Evolutionary conservation across 2,329 filamentous ascomycete genomes (phyloP).

Genomic region (Pyricularia grisea): DNA sequence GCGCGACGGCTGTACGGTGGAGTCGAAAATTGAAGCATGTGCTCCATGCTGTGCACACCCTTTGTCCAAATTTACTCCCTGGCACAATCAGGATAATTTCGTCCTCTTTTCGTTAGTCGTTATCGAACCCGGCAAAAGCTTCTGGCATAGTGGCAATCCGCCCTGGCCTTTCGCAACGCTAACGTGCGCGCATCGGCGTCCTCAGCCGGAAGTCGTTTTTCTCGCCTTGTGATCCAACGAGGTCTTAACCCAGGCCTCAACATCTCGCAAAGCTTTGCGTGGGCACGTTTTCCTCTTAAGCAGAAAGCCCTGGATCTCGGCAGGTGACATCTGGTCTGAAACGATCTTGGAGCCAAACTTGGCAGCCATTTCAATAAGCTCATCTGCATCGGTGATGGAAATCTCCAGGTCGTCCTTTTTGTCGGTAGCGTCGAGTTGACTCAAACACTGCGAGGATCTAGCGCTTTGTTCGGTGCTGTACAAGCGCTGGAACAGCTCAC

Average conservation of each 20-base stretch:
- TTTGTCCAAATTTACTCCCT: background rate
- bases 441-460: background rate
- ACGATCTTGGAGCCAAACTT: constrained; percentile 46
- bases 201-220: constrained; percentile 17
- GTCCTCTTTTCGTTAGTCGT: background rate
- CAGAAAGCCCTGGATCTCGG: constrained; percentile 57
- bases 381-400: constrained; percentile 22
- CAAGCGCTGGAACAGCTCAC: constrained; percentile 52
- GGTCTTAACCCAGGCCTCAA: constrained; percentile 42
- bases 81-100: background rate
- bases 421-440: background rate
- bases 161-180: background rate
- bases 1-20: too few species aligned
- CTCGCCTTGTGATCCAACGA: constrained; percentile 39
- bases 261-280: constrained; percentile 41
- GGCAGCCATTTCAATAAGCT: constrained; percentile 32
- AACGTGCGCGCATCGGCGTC: background rate
- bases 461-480: constrained; percentile 34
- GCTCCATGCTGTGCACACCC: background rate
- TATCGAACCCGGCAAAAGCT: background rate
- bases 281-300: constrained; percentile 53
- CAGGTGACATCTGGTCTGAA: constrained; percentile 42
- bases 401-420: constrained; percentile 14
- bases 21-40: background rate
- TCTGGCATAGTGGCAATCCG: background rate